Base-by-base conservation (phyloP, 305 asterid genomes). In the Plantago lanceolata region DNA sequence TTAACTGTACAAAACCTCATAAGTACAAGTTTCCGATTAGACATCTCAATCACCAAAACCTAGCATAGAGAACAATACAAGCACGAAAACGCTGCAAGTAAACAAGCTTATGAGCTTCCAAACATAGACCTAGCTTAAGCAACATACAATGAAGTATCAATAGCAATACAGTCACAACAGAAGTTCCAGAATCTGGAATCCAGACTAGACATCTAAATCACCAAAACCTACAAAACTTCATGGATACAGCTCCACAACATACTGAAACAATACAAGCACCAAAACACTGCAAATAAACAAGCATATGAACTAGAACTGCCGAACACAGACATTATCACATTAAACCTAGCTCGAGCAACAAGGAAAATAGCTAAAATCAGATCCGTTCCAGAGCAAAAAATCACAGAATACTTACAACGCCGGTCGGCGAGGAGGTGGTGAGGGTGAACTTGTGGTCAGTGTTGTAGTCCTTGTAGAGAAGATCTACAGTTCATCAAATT, bases 381-480 rank as follows among this genome's bases (percentile, higher is more conserved):
- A 71, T 70, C 78, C 72, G 37, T 43, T 63, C 2, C 48, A 61
- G 61, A 31, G 2, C 54, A 11, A 33, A 33, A 33, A 33, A 33
- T 33, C 40, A 33, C 37, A 65, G 49, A 54, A 45, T 8, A 72
- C 96, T 79, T 64, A 86, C 93, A 79, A 81, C 92, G 75, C 93
- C 95, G 57, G 81, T 75, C 31, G 93, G 76, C 18, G 93, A 81
- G 76, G 67, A 73, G 37, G 88, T 82, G 19, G 88, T 84, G 64
- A 89, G 40, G 14, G 90, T 78, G 75, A 86, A 82, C 71, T 89
- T 86, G 75, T 86, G 92, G 85, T 88, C 88, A 18, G 72, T 71
- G 76, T 86, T 84, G 61, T 84, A 86, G 63, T 89, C 96, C 87
- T 54, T 81, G 86, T 84, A 73, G 70, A 89, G 57, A 79, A 89